Evolutionary conservation across 2,329 filamentous ascomycete species (phyloP), one percentile per base, ranked within the genome.

Genomic region (Diaporthe caulivora): DNA sequence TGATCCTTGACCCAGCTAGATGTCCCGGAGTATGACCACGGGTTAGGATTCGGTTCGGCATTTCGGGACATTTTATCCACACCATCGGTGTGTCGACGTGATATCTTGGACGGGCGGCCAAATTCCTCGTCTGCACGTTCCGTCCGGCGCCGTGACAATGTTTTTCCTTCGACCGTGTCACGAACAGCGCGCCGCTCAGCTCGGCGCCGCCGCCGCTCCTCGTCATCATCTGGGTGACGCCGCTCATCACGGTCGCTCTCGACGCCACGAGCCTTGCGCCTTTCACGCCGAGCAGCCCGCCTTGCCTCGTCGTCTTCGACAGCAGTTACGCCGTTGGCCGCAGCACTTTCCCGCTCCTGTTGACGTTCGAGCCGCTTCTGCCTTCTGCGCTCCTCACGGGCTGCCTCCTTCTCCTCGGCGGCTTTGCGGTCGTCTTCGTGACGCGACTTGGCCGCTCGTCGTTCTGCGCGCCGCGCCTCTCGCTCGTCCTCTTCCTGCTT

Each of bases 1-100:
- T 91, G 87, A 17, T 92, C 90, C 80, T 91, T 91, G 6, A 92
- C 90, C 91, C 91, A 92, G 0, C 89, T 92, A 11, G 88, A 90
- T 0, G 90, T 92, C 34, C 90, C 90, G 9, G 88, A 91, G 78
- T 91, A 88, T 24, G 90, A 90, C 90, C 90, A 92, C 13, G 83
- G 51, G 11, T 60, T 53, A 1, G 71, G 42, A 10, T 40, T 69
- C 2, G 84, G 11, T 85, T 75, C 67, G 78, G 82, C 31, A 26
- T 58, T 74, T 60, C 44, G 82, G 9, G 31, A 37, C 3, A 26
- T 1, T 34, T 55, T 72, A 26, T 70, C 71, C 10, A 64, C 8
- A 15, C 71, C 77, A 53, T 81, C 79, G 31, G 80, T 72, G 47
- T 72, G 65, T 9, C 75, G 76, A 18, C 75, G 71, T 7, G 76